These are phyloP conservation scores for Penicillium paneum DNA, from an alignment of 2,329 filamentous ascomycete species.

Conservation along the genomic window DNA sequence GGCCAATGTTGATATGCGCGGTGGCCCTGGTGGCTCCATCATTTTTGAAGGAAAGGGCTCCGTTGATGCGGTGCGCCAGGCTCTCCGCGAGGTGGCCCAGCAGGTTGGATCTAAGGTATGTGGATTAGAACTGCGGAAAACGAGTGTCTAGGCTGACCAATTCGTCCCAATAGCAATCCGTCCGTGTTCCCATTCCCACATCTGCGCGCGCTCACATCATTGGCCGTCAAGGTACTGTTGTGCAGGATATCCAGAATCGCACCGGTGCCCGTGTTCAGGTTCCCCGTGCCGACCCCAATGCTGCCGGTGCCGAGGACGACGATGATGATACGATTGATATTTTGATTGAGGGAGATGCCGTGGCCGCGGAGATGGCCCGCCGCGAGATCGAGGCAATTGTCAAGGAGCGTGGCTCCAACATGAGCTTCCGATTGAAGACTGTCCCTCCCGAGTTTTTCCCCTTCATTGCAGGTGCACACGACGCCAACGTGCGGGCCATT, in stretches of 20 bases:
- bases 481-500: conserved; percentile 63
- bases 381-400: conserved; percentile 84
- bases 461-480: conserved; percentile 81
- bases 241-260: conserved; percentile 84
- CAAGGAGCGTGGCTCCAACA: conserved; percentile 76
- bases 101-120: conserved; percentile 82
- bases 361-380: conserved; percentile 79
- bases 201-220: conserved; percentile 88
- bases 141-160: neutral
- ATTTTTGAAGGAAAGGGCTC: conserved; percentile 84
- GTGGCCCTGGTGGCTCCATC: conserved; percentile 67
- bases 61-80: conserved; percentile 77
- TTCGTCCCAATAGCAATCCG: conserved; percentile 52
- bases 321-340: conserved; percentile 78
- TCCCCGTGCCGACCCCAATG: conserved; percentile 70
- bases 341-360: conserved; percentile 82
- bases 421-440: conserved; percentile 75
- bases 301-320: conserved; percentile 72
- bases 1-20: conserved; percentile 75
- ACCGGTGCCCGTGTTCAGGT: conserved; percentile 89
- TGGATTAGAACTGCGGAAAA: conserved; percentile 4
- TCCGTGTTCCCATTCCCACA: conserved; percentile 75
- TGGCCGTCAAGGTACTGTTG: conserved; percentile 82
- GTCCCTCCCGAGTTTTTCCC: conserved; percentile 93
- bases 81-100: conserved; percentile 81